These are phyloP conservation scores for Aspergillus proliferans DNA, from an alignment of 2,329 filamentous ascomycete genomes.

Conservation along the genomic window DNA sequence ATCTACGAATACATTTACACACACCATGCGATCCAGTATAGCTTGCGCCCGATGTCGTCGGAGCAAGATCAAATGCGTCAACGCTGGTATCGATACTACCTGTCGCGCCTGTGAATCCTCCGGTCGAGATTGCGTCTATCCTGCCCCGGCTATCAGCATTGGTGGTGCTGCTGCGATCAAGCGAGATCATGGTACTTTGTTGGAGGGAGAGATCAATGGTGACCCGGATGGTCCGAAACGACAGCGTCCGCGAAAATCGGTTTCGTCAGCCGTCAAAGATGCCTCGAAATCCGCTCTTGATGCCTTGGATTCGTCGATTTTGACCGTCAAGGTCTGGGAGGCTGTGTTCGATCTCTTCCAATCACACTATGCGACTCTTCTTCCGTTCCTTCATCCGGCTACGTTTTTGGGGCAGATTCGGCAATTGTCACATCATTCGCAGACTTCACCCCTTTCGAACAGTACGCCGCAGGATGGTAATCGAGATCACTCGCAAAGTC, in stretches of 20 bases:
- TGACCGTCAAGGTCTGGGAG: conserved; percentile 52
- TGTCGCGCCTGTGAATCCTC: conserved; percentile 70
- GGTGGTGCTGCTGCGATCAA: conserved; percentile 27
- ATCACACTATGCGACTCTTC: conserved; percentile 50
- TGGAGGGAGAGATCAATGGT: conserved; percentile 34
- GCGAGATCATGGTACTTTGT: conserved; percentile 31
- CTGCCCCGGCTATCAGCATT: conserved; percentile 39
- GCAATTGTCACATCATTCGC: conserved; percentile 24
- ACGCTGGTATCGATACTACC: conserved; percentile 62
- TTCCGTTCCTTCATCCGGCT: conserved; percentile 52
- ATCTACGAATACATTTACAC: conserved; percentile 1
- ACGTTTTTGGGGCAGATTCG: conserved; percentile 48
- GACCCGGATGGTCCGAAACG: conserved; percentile 40
- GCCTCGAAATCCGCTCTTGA: conserved; percentile 34
- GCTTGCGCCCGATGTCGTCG: conserved; percentile 69
- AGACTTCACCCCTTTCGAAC: conserved; percentile 12
- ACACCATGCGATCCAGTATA: conserved; percentile 66
- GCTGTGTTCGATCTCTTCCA: conserved; percentile 55
- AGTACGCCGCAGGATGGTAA: conserved; percentile 7
- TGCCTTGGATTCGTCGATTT: conserved; percentile 44
- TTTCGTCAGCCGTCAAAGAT: conserved; percentile 22
- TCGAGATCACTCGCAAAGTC: conserved; percentile 25
- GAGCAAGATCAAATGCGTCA: conserved; percentile 84
- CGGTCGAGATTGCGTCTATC: conserved; percentile 67
- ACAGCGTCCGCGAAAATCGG: conserved; percentile 33